A percentile compares a stretch with the other conserved stretches of the same genome.
These are phyloP conservation scores for Magnaporthiopsis incrustans DNA, from an alignment of 2,329 filamentous ascomycete species.

Conservation along the genomic window DNA sequence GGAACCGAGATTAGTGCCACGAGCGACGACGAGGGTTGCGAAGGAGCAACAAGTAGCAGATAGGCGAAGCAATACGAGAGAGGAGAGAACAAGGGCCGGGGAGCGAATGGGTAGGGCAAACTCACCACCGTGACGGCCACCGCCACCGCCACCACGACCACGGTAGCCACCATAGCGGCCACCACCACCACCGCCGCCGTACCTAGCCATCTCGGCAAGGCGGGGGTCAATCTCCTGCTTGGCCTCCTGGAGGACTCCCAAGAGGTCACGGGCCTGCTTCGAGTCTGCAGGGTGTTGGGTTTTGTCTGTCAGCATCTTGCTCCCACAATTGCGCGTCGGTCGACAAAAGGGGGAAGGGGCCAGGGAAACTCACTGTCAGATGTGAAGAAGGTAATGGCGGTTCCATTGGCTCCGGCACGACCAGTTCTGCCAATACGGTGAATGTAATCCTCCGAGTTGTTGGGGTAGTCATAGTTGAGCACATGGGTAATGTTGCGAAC, in stretches of 20 bases:
- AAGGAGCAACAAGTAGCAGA: background rate
- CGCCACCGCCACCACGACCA: constrained; percentile 40
- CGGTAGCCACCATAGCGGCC: constrained; percentile 67
- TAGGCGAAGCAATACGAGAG: background rate
- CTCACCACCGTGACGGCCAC: constrained; percentile 40
- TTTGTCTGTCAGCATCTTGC: constrained; percentile 17
- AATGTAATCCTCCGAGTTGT: constrained; percentile 98
- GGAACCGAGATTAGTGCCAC: background rate
- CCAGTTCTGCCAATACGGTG: constrained; percentile 95
- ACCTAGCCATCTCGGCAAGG: constrained; percentile 92
- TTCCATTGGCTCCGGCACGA: constrained; percentile 88
- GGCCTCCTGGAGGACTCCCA: constrained; percentile 85
- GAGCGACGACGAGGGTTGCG: background rate
- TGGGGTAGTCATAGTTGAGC: constrained; percentile 99
- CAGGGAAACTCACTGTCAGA: constrained; percentile 78
- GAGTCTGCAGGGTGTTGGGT: constrained; percentile 49
- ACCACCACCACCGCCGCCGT: constrained; percentile 72
- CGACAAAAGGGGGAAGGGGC: background rate
- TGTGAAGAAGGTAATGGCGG: constrained; percentile 97
- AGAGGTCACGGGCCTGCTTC: constrained; percentile 94
- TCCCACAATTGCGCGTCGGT: background rate
- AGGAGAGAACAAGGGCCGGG: background rate
- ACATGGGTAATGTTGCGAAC: constrained; percentile 99
- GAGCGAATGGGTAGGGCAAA: constrained; percentile 16
- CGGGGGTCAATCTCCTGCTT: constrained; percentile 98